Conservation (phyloP, 805 yeast species). For the Kazachstania viticola region DNA sequence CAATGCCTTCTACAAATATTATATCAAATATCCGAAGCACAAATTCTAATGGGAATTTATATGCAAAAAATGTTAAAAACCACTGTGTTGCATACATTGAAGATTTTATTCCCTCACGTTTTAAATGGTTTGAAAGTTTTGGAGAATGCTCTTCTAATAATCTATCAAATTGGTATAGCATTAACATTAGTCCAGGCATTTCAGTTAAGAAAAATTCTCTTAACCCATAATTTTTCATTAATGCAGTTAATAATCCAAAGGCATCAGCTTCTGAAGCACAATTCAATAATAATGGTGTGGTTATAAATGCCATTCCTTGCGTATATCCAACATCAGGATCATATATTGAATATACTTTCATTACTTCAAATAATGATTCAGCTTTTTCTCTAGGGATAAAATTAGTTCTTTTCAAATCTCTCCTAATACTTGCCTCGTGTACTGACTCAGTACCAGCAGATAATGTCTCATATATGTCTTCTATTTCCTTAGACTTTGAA, state of each 20-base stretch:
- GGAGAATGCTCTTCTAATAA: constrained; percentile 71
- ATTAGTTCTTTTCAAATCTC: constrained; percentile 79
- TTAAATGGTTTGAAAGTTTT: constrained; percentile 57
- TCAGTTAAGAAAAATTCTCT: constrained; percentile 71
- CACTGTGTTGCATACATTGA: constrained; percentile 97
- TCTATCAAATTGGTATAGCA: constrained; percentile 83
- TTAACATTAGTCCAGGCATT: constrained; percentile 85
- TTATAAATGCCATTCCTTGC: constrained; percentile 93
- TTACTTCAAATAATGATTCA: constrained; percentile 57
- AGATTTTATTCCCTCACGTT: constrained; percentile 77
- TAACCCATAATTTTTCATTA: constrained; percentile 80
- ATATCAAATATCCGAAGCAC: constrained; percentile 82
- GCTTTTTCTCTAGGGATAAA: constrained; percentile 55
- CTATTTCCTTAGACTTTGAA: constrained; percentile 50
- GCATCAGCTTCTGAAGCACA: constrained; percentile 63
- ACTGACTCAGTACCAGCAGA: constrained; percentile 42
- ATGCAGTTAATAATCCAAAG: constrained; percentile 63
- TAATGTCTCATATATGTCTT: constrained; percentile 24
- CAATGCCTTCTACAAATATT: constrained; percentile 83
- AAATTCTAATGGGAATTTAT: constrained; percentile 83
- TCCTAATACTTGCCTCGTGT: constrained; percentile 63
- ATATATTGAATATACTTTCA: constrained; percentile 73
- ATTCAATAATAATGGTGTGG: constrained; percentile 74
- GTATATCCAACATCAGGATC: constrained; percentile 96
- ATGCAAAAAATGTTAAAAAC: constrained; percentile 91